Percentiles rank a stretch among this genome's conserved stretches.
Evolutionary conservation across 768 basidiomycete species (phyloP).

Genomic region (Hebeloma cylindrosporum): DNA sequence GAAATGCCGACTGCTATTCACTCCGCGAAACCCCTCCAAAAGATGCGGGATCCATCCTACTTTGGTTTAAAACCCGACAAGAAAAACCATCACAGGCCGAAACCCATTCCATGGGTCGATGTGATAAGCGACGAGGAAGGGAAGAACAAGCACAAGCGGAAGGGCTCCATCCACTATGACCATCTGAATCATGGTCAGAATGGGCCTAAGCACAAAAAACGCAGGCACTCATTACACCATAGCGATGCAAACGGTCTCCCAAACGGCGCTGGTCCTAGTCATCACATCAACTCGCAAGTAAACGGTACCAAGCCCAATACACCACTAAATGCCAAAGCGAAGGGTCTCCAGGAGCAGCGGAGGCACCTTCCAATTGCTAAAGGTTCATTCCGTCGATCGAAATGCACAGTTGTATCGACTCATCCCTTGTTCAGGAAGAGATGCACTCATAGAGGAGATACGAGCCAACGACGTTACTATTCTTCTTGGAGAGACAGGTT

Average conservation of each 20-base stretch:
- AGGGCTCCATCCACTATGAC: constrained; percentile 27
- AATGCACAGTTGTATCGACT: background rate
- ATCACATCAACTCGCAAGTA: constrained; percentile 10
- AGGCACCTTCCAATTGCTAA: constrained; percentile 75
- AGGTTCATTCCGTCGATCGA: constrained; percentile 42
- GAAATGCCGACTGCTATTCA: constrained; percentile 22
- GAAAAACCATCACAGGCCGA: constrained; percentile 26
- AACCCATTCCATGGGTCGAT: constrained; percentile 38
- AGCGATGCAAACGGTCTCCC: constrained; percentile 13
- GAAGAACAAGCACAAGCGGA: constrained; percentile 30
- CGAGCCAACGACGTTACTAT: constrained; percentile 80
- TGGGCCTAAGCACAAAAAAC: constrained; percentile 34
- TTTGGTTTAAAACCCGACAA: constrained; percentile 25
- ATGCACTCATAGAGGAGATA: constrained; percentile 73
- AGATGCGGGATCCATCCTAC: constrained; percentile 23
- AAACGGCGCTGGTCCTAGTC: constrained; percentile 16
- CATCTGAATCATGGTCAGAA: constrained; percentile 22
- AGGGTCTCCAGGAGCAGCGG: constrained; percentile 61
- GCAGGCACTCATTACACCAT: constrained; percentile 24
- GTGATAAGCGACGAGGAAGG: constrained; percentile 43
- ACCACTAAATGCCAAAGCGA: constrained; percentile 19
- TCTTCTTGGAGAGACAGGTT: constrained; percentile 95
- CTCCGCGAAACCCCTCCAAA: constrained; percentile 16
- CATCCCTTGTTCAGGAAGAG: constrained; percentile 51
- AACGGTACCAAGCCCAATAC: constrained; percentile 27